Percentiles rank a stretch among this genome's conserved stretches.
Evolutionary conservation across 352 stramenopile species (phyloP).

Genomic region (Phytophthora ramorum): DNA sequence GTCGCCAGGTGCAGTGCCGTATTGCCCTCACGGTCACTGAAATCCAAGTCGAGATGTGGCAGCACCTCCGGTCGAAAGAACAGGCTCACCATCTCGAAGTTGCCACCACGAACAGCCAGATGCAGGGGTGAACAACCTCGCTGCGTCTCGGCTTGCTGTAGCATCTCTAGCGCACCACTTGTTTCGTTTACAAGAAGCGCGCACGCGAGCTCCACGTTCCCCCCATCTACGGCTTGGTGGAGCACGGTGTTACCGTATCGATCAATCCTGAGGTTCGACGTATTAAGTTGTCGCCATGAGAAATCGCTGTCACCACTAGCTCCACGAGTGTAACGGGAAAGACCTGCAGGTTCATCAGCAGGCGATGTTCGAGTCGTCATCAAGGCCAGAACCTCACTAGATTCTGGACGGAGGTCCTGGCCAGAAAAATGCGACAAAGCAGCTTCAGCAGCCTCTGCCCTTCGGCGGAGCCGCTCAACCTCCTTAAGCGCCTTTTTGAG

Average conservation of each 20-base stretch:
- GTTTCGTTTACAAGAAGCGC: constrained; percentile 55
- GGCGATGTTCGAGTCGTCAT: constrained; percentile 23
- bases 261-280: constrained; percentile 45
- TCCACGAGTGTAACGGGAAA: constrained; percentile 16
- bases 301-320: constrained; percentile 4
- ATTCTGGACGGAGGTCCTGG: constrained; percentile 18
- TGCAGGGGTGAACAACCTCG: constrained; percentile 71
- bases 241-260: constrained; percentile 66
- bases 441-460: constrained; percentile 69
- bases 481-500: constrained; percentile 58
- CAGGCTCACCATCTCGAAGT: constrained; percentile 70
- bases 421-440: constrained; percentile 48
- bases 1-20: constrained; percentile 70
- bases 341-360: background rate
- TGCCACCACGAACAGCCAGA: constrained; percentile 61
- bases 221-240: constrained; percentile 51
- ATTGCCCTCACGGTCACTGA: constrained; percentile 75
- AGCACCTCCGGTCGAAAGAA: constrained; percentile 84
- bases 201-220: constrained; percentile 56
- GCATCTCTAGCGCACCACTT: constrained; percentile 47
- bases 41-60: constrained; percentile 68
- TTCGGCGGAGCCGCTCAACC: constrained; percentile 60
- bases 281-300: constrained; percentile 34
- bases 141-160: constrained; percentile 63
- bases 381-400: constrained; percentile 22